Percentiles rank a stretch among this genome's conserved stretches.
Conservation (phyloP, 169 alveolate species). For the Plasmodium malariae region DNA sequence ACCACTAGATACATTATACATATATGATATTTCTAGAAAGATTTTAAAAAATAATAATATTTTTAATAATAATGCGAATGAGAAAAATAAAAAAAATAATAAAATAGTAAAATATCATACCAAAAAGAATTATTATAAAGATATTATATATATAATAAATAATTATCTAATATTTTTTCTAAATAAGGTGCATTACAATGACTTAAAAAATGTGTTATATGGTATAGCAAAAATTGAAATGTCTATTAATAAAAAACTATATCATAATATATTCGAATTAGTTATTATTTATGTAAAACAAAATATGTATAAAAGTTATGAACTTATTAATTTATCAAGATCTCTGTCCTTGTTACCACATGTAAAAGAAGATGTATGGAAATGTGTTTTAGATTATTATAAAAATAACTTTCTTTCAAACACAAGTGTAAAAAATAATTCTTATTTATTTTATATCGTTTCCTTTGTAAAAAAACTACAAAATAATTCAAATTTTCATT, state of each 20-base stretch:
- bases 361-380: constrained; percentile 43
- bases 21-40: constrained; percentile 50
- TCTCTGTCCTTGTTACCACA: constrained; percentile 62
- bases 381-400: constrained; percentile 21
- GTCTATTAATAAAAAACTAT: constrained; percentile 49
- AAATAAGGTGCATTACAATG: constrained; percentile 59
- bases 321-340: constrained; percentile 58
- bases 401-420: constrained; percentile 31
- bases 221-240: constrained; percentile 76
- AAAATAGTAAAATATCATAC: constrained; percentile 29
- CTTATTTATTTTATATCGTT: constrained; percentile 56
- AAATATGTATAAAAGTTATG: constrained; percentile 60
- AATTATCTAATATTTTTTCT: constrained; percentile 39
- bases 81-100: constrained; percentile 4
- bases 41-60: constrained; percentile 36
- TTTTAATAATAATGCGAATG: constrained; percentile 11
- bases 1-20: constrained; percentile 43
- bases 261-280: constrained; percentile 37
- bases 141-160: constrained; percentile 52
- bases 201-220: constrained; percentile 66
- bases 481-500: constrained; percentile 18
- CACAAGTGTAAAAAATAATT: constrained; percentile 56
- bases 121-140: constrained; percentile 55
- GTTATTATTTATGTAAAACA: constrained; percentile 16
- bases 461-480: constrained; percentile 39